Conservation (phyloP, 805 yeast species). For the Wickerhamiella bombiphila region DNA sequence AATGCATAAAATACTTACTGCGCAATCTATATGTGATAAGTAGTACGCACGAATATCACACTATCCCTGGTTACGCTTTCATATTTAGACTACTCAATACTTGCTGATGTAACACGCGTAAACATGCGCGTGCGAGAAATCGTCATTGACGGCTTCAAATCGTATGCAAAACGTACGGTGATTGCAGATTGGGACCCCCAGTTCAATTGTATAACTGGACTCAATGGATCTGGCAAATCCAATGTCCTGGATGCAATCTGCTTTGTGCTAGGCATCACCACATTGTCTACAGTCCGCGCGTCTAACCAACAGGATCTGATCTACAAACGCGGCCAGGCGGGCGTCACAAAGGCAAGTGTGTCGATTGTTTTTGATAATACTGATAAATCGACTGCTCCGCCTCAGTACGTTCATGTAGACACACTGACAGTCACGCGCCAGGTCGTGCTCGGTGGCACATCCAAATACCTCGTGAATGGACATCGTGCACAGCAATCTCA, state of each 20-base stretch:
- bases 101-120: background rate
- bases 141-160: constrained; percentile 93
- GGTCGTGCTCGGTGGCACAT: constrained; percentile 76
- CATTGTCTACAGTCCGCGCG: constrained; percentile 92
- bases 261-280: constrained; percentile 91
- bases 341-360: constrained; percentile 91
- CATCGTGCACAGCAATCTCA: constrained; percentile 92
- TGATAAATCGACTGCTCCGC: constrained; percentile 65
- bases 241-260: constrained; percentile 94
- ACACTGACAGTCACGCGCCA: constrained; percentile 79
- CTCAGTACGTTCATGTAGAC: constrained; percentile 63
- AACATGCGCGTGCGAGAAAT: constrained; percentile 87
- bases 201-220: constrained; percentile 94
- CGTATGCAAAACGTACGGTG: constrained; percentile 93
- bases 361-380: constrained; percentile 87
- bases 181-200: constrained; percentile 91
- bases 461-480: constrained; percentile 87
- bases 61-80: too few relatives aligned
- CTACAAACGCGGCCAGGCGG: constrained; percentile 96
- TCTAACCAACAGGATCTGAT: constrained; percentile 84
- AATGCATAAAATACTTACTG: too few relatives aligned
- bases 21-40: too few relatives aligned
- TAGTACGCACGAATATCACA: too few relatives aligned
- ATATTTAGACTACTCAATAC: too few relatives aligned
- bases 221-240: constrained; percentile 95